These are phyloP conservation scores for Afroboletus lepidellus DNA, from an alignment of 1,284 basidiomycete genomes.

Conservation along the genomic window DNA sequence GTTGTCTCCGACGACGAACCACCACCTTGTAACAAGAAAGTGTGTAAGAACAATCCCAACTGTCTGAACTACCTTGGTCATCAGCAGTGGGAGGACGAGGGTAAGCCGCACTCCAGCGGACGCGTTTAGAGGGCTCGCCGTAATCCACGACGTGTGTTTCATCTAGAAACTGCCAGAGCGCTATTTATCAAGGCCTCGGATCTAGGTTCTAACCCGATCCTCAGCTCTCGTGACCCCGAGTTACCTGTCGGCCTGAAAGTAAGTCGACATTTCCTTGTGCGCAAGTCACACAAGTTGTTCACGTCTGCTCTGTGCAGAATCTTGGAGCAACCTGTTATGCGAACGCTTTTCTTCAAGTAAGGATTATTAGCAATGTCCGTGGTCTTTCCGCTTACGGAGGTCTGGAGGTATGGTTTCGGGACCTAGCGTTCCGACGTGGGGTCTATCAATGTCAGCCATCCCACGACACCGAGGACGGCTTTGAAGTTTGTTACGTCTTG, in stretches of 20 bases:
- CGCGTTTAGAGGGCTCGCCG: slow-evolving; percentile 13
- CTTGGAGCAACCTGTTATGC: slow-evolving; percentile 93
- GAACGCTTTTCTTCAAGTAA: slow-evolving; percentile 86
- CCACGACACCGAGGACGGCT: slow-evolving; percentile 47
- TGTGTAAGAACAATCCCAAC: slow-evolving; percentile 72
- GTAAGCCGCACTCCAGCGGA: slow-evolving; percentile 34
- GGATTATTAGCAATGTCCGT: slow-evolving; percentile 5
- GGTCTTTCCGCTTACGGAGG: slow-evolving; percentile 3
- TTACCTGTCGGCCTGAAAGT: slow-evolving; percentile 81
- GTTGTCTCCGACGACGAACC: slow-evolving; percentile 67
- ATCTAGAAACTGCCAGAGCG: slow-evolving; percentile 50
- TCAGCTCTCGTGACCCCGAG: slow-evolving; percentile 48
- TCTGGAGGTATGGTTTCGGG: slow-evolving; percentile 59
- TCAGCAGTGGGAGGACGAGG: slow-evolving; percentile 70
- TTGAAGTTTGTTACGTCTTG: slow-evolving; percentile 44
- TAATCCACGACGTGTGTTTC: slow-evolving; percentile 15
- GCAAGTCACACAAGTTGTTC: background rate
- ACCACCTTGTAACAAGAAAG: slow-evolving; percentile 55
- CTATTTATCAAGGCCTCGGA: slow-evolving; percentile 53
- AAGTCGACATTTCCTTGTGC: slow-evolving; percentile 10
- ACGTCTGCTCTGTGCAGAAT: slow-evolving; percentile 50
- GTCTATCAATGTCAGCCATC: slow-evolving; percentile 48
- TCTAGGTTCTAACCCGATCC: slow-evolving; percentile 52
- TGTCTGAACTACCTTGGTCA: slow-evolving; percentile 87
- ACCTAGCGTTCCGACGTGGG: slow-evolving; percentile 57